Conservation (phyloP, 139 green algal genomes). For the Tetradesmus lagerheimii region DNA sequence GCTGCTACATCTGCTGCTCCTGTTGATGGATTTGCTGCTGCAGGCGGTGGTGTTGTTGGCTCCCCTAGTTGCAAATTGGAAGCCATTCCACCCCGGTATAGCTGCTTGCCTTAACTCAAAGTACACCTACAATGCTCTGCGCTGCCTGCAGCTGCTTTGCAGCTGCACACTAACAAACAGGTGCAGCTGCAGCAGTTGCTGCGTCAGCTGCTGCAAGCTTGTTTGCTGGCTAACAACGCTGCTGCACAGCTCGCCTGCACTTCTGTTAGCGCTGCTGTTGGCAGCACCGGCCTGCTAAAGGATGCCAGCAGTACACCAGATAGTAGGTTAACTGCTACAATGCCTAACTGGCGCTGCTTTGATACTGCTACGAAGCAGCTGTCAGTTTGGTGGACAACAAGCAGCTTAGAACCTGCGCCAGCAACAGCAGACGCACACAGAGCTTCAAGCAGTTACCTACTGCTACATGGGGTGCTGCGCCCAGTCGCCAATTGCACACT, state of each 20-base stretch:
- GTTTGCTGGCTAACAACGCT: background rate
- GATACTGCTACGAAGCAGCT: conserved; percentile 33
- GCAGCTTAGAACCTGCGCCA: conserved; percentile 25
- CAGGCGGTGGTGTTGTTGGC: conserved; percentile 26
- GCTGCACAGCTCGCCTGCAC: background rate
- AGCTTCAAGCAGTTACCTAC: background rate
- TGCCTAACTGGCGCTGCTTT: conserved; percentile 15
- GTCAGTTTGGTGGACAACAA: conserved; percentile 31
- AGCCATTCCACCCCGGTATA: background rate
- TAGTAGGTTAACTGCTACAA: conserved; percentile 39
- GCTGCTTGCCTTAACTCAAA: background rate
- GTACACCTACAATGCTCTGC: background rate
- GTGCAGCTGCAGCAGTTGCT: background rate
- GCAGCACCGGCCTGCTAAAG: background rate
- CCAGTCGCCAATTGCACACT: background rate
- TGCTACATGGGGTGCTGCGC: background rate
- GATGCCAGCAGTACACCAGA: conserved; percentile 35
- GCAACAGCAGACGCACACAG: background rate
- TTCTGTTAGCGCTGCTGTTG: background rate
- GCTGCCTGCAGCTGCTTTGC: background rate
- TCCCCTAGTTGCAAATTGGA: background rate
- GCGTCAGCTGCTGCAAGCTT: background rate
- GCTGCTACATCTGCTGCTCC: background rate
- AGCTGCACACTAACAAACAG: background rate
- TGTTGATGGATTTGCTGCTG: background rate